phyloP scores from a whole-genome alignment of 2,329 filamentous ascomycete genomes.

The Drechslerella coelobrocha region DNA sequence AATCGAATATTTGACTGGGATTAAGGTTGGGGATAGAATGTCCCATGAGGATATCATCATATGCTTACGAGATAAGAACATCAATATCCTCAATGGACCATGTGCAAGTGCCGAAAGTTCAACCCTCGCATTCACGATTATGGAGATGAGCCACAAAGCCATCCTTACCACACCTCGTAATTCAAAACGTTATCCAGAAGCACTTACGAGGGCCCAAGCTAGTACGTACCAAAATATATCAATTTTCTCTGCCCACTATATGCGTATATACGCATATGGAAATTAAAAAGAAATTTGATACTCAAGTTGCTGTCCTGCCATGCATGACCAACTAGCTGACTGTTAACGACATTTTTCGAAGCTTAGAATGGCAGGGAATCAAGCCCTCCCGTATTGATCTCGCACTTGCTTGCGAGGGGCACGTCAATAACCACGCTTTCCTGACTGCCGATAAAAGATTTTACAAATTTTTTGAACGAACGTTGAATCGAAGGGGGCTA shows the following conservation, averaged over 20 bases:
- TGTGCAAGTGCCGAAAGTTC: too few relatives aligned
- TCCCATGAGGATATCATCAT: too few relatives aligned
- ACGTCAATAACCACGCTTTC: neutral
- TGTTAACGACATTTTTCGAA: neutral
- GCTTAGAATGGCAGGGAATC: neutral
- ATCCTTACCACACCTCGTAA: neutral
- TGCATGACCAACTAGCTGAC: too few relatives aligned
- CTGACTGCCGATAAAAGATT: neutral
- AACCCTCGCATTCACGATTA: too few relatives aligned
- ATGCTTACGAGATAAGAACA: too few relatives aligned
- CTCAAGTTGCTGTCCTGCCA: neutral
- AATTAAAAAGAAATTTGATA: neutral
- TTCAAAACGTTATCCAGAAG: neutral
- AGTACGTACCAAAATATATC: neutral
- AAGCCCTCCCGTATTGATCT: neutral
- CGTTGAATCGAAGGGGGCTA: neutral
- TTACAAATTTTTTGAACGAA: neutral
- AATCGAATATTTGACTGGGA: too few relatives aligned
- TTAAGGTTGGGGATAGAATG: too few relatives aligned
- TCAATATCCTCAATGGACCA: too few relatives aligned
- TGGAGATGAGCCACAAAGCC: too few relatives aligned
- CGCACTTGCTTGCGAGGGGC: neutral
- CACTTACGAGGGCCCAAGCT: neutral
- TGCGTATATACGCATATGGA: neutral
- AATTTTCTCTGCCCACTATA: neutral